Evolutionary conservation across 371 early-diverging fungal species (phyloP).

Genomic region (Saksenaea oblongispora): DNA sequence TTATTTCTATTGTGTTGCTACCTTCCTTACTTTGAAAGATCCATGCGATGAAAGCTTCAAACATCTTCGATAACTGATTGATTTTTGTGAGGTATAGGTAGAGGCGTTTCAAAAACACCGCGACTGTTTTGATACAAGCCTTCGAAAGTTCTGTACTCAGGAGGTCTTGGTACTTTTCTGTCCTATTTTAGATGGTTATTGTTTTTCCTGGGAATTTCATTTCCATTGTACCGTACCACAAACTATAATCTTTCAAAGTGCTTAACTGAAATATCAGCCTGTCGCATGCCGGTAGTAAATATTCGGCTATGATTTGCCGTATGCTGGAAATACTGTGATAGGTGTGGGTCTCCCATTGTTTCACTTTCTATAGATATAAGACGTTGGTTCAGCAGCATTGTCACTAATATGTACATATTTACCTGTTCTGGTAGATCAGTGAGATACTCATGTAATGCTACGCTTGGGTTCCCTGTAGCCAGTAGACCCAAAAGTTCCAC

Average conservation of each 20-base stretch:
- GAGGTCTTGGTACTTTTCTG: constrained; percentile 1
- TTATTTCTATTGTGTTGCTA: neutral
- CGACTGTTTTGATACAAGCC: neutral
- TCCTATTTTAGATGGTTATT: constrained; percentile 3
- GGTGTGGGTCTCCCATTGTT: constrained; percentile 10
- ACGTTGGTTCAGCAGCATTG: neutral
- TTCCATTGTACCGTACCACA: neutral
- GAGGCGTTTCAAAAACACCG: neutral
- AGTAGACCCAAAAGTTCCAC: constrained; percentile 9
- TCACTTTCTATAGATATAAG: neutral
- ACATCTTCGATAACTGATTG: constrained; percentile 5
- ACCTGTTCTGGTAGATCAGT: constrained; percentile 7
- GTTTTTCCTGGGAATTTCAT: neutral
- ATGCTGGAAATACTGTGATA: constrained; percentile 1
- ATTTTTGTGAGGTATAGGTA: neutral
- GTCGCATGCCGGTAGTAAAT: constrained; percentile 4
- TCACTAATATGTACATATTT: neutral
- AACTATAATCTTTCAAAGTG: neutral
- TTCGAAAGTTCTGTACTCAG: neutral
- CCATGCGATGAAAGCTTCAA: constrained; percentile 17
- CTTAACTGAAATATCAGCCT: constrained; percentile 6
- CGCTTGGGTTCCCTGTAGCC: constrained; percentile 4
- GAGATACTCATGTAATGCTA: constrained; percentile 7
- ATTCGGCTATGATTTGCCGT: constrained; percentile 8
- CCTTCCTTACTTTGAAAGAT: neutral